Base-by-base conservation (phyloP, 257 asterid species). In the Penstemon eatonii region DNA sequence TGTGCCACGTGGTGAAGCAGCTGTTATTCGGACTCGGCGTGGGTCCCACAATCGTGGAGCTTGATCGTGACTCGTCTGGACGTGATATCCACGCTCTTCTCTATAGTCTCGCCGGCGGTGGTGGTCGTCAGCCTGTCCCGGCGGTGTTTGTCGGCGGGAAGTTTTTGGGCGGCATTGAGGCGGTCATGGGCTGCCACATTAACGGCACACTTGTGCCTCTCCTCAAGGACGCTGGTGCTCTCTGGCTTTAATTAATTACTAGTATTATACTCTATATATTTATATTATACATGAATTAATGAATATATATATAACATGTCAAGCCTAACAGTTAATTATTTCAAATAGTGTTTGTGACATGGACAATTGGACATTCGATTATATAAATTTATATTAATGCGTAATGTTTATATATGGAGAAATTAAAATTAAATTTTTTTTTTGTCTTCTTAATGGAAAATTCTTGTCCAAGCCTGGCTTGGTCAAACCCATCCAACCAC, bases 1-100 rank as follows among this genome's bases (percentile, higher is more conserved):
- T 92, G 96, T 85, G 96, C 81, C 98, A 92, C 70, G 98, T 87
- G 5, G 96, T 89, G 57, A 89, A 84, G 75, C 94, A 86, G 68
- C 84, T 92, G 11, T 87, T 92, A 0, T 76, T 89, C 58, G 98
- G 98, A 4, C 89, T 92, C 1, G 98, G 98, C 5, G 96, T 92
- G 0, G 96, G 89, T 3, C 98, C 98, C 2, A 79, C 87, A 2
- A 55, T 92, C 5, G 86, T 87, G 19, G 98, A 92, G 85, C 87
- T 92, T 49, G 96, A 92, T 75, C 86, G 76, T 10, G 87, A 87
- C 42, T 59, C 79, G 3, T 78, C 85, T 0, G 97, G 92, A 13
- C 59, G 72, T 0, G 86, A 84, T 50, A 83, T 89, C 46, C 86
- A 80, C 44, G 71, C 85, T 3, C 82, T 89, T 8, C 87, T 92